Percentiles rank a stretch among this genome's conserved stretches.
Conservation (phyloP, 768 basidiomycete genomes). For the Amanita jacksonii region DNA sequence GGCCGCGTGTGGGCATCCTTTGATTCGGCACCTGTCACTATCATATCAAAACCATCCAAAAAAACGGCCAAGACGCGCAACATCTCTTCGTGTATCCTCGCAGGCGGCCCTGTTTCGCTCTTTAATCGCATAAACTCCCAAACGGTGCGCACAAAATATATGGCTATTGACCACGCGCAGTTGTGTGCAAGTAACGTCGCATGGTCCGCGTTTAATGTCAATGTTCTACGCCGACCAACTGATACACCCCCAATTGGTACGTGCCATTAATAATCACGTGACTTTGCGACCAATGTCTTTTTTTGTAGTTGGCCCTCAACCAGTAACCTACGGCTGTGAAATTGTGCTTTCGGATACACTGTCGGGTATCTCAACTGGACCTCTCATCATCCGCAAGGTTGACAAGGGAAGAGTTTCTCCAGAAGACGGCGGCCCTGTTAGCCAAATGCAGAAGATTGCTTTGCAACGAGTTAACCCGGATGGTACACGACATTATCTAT, state of each 20-base stretch:
- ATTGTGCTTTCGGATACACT: conserved; percentile 78
- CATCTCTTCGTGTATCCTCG: conserved; percentile 83
- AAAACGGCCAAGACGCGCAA: conserved; percentile 94
- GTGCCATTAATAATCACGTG: conserved; percentile 53
- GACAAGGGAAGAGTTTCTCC: conserved; percentile 81
- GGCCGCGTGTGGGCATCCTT: conserved; percentile 87
- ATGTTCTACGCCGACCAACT: conserved; percentile 69
- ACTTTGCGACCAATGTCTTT: conserved; percentile 16
- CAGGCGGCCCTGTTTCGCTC: conserved; percentile 81
- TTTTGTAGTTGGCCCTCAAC: conserved; percentile 55
- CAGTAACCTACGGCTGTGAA: conserved; percentile 87
- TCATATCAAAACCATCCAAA: conserved; percentile 96
- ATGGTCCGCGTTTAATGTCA: conserved; percentile 94
- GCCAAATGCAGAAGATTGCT: conserved; percentile 95
- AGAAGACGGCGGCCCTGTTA: conserved; percentile 89
- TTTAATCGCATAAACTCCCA: conserved; percentile 97
- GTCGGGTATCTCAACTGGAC: conserved; percentile 79
- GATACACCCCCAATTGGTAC: conserved; percentile 57
- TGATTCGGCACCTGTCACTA: conserved; percentile 85
- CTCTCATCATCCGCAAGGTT: conserved; percentile 84
- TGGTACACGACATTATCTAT: conserved; percentile 80
- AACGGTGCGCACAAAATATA: conserved; percentile 94
- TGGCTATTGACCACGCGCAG: conserved; percentile 82
- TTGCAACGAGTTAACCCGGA: conserved; percentile 75
- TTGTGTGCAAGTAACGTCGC: conserved; percentile 83